Conservation (phyloP, 768 basidiomycete species). For the Cystobasidium onofrii region DNA sequence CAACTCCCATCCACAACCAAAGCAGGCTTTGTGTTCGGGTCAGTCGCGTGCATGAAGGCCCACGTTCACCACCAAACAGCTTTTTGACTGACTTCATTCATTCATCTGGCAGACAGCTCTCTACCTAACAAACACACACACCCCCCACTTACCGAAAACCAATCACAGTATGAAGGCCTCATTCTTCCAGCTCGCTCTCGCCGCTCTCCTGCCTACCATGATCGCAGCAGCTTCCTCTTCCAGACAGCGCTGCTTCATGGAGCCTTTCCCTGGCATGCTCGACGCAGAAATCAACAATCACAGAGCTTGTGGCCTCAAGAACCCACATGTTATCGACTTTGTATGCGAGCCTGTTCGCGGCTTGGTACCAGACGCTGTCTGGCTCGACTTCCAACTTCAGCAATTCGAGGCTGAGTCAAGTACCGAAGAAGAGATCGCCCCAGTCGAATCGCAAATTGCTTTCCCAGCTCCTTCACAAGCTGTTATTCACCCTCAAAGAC, state of each 20-base stretch:
- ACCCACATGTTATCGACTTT: conserved; percentile 15
- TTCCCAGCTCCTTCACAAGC: background rate
- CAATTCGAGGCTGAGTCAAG: background rate
- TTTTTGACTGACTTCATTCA: background rate
- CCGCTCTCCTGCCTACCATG: background rate
- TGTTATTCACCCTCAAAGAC: background rate
- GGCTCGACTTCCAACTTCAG: background rate
- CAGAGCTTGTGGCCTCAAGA: conserved; percentile 12
- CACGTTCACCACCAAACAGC: background rate
- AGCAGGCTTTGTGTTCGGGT: background rate
- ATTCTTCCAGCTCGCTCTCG: background rate
- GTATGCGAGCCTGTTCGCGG: conserved; percentile 16
- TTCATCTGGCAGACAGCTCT: background rate
- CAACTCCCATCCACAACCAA: background rate
- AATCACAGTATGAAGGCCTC: background rate
- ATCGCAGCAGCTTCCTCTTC: background rate
- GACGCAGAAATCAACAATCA: background rate
- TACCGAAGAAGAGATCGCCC: background rate
- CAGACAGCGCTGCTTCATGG: conserved; percentile 7
- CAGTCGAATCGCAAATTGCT: background rate
- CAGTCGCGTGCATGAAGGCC: background rate
- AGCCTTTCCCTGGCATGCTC: conserved; percentile 20
- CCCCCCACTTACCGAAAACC: background rate
- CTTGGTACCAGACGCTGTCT: background rate
- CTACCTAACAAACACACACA: background rate